Evolutionary conservation across 1,284 basidiomycete genomes (phyloP).

Genomic region (Ustilago lituana): DNA sequence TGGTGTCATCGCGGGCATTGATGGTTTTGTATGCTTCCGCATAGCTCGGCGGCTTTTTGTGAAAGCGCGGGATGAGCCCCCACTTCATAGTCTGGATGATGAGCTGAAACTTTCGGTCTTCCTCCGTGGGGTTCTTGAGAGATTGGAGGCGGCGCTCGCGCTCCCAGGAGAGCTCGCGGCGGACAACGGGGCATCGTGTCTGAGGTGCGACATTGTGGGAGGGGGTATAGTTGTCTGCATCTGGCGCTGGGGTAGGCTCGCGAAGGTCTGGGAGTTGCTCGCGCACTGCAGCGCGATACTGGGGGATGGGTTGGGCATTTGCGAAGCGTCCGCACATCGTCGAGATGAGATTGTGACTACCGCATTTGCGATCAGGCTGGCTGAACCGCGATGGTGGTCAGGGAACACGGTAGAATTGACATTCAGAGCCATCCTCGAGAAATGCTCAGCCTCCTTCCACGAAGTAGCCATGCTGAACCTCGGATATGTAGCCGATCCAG

Average conservation of each 20-base stretch:
- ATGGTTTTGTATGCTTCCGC: conserved; percentile 79
- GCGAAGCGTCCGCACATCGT: conserved; percentile 59
- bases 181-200: conserved; percentile 52
- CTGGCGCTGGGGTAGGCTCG: conserved; percentile 9
- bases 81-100: conserved; percentile 73
- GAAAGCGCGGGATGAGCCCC: conserved; percentile 88
- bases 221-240: conserved; percentile 51
- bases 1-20: conserved; percentile 85
- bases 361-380: not conserved
- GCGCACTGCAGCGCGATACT: conserved; percentile 38
- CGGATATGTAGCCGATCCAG: not conserved
- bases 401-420: no score
- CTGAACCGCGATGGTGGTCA: no score
- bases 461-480: not conserved
- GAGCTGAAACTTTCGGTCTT: conserved; percentile 17
- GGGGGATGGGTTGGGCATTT: conserved; percentile 43
- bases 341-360: not conserved
- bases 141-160: conserved; percentile 21
- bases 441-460: no score
- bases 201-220: conserved; percentile 62
- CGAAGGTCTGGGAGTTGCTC: conserved; percentile 27
- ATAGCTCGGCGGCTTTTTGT: conserved; percentile 75
- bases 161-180: conserved; percentile 44
- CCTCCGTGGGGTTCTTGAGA: conserved; percentile 9
- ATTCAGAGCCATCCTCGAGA: no score